Percentiles rank a stretch among this genome's conserved stretches.
phyloP scores from a whole-genome alignment of 1,284 basidiomycete genomes.

The Naganishia sp. region DNA sequence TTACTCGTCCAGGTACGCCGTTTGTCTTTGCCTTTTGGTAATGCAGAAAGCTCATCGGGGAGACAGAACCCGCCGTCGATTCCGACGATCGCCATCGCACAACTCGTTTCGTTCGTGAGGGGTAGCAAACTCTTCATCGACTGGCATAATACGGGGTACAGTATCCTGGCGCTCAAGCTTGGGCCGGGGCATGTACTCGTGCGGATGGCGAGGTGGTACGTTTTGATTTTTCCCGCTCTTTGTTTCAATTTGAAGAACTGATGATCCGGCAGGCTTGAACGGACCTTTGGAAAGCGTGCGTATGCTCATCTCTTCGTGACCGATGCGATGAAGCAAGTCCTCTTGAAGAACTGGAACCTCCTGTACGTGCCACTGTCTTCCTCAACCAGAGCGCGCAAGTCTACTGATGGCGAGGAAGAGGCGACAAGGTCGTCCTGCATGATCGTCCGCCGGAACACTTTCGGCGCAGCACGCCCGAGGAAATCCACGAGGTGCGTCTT shows the following conservation, averaged over 20 bases:
- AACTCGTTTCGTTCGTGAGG: constrained; percentile 67
- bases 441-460: constrained; percentile 85
- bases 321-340: constrained; percentile 72
- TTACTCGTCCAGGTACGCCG: constrained; percentile 80
- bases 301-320: constrained; percentile 95
- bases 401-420: constrained; percentile 58
- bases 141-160: constrained; percentile 98
- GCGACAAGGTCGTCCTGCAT: constrained; percentile 73
- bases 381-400: not conserved
- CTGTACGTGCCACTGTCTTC: constrained; percentile 59
- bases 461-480: constrained; percentile 65
- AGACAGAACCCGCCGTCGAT: constrained; percentile 92
- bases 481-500: constrained; percentile 68
- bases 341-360: constrained; percentile 74
- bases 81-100: constrained; percentile 84
- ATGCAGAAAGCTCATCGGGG: too few relatives aligned
- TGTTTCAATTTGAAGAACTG: not conserved
- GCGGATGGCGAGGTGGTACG: constrained; percentile 69
- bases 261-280: constrained; percentile 68
- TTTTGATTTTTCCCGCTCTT: constrained; percentile 7
- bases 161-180: constrained; percentile 80
- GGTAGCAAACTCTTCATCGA: constrained; percentile 90
- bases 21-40: constrained; percentile 8
- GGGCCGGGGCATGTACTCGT: constrained; percentile 71
- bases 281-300: constrained; percentile 72